phyloP scores from a whole-genome alignment of 208 protist genomes.

The Novymonas esmeraldas region DNA sequence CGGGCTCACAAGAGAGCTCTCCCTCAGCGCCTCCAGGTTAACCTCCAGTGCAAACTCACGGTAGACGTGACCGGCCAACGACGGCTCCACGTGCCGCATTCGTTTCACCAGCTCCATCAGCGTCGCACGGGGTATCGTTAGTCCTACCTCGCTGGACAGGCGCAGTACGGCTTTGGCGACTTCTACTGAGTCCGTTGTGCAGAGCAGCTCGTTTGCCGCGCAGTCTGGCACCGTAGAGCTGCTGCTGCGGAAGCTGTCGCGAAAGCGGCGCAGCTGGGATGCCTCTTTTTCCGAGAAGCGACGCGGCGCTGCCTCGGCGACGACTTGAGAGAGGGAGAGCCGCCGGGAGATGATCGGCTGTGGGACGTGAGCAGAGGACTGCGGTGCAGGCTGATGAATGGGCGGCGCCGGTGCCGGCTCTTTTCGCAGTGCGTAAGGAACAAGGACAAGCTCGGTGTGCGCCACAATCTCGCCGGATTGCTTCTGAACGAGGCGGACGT shows the following conservation, averaged over 20 bases:
- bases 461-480: constrained; percentile 16
- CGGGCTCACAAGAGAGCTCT: neutral
- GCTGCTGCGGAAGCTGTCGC: neutral
- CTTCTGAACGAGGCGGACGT: constrained; percentile 18
- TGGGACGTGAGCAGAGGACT: neutral
- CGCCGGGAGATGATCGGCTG: neutral
- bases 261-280: constrained; percentile 16
- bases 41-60: constrained; percentile 16
- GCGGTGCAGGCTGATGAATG: neutral
- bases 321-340: constrained; percentile 15
- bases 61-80: neutral
- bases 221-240: constrained; percentile 1
- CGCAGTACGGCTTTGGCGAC: constrained; percentile 22
- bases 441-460: constrained; percentile 41
- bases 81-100: neutral
- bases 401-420: neutral
- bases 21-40: neutral
- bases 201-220: constrained; percentile 24
- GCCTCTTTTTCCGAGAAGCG: neutral
- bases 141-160: constrained; percentile 12
- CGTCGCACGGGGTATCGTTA: constrained; percentile 28
- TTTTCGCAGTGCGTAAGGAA: constrained; percentile 25
- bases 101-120: constrained; percentile 5
- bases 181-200: constrained; percentile 22
- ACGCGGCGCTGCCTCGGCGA: neutral